Conservation (phyloP, 768 basidiomycete species). For the Podaxis carcinomalis region DNA sequence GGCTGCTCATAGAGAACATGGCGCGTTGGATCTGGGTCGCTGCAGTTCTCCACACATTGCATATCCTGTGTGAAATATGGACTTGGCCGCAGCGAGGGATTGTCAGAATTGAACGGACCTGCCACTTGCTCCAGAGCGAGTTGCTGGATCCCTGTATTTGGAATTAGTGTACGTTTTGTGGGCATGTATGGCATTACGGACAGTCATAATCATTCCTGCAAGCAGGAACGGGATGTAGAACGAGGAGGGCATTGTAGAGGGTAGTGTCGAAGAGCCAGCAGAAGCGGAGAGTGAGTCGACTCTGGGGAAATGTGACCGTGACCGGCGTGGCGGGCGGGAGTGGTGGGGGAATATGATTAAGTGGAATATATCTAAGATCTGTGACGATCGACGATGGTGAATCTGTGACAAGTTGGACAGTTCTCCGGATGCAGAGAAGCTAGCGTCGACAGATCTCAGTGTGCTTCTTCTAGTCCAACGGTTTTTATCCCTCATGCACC, state of each 20-base stretch:
- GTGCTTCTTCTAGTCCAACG: constrained; percentile 34
- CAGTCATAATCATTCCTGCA: constrained; percentile 90
- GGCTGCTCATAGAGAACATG: constrained; percentile 90
- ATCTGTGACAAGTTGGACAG: constrained; percentile 16
- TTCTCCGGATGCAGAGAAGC: constrained; percentile 29
- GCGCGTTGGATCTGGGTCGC: constrained; percentile 50
- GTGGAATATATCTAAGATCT: constrained; percentile 10
- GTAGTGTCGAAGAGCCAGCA: constrained; percentile 12
- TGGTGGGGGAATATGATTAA: constrained; percentile 7
- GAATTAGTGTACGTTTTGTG: neutral
- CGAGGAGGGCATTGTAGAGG: constrained; percentile 56
- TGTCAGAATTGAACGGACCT: constrained; percentile 38
- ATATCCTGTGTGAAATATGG: constrained; percentile 58
- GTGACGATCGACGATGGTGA: constrained; percentile 26
- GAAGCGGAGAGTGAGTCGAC: neutral
- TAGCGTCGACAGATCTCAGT: constrained; percentile 29
- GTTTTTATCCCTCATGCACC: constrained; percentile 38
- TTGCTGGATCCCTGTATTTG: constrained; percentile 66
- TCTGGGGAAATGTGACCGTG: constrained; percentile 11
- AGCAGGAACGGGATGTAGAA: constrained; percentile 77
- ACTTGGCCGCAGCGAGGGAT: neutral
- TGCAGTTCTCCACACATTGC: constrained; percentile 97
- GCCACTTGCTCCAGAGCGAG: constrained; percentile 81
- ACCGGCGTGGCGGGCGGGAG: constrained; percentile 16
- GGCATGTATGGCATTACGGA: constrained; percentile 24